Percentiles rank a stretch among this genome's conserved stretches.
Conservation (phyloP, 2,329 filamentous ascomycete genomes). For the Ophiostoma ulmi region DNA sequence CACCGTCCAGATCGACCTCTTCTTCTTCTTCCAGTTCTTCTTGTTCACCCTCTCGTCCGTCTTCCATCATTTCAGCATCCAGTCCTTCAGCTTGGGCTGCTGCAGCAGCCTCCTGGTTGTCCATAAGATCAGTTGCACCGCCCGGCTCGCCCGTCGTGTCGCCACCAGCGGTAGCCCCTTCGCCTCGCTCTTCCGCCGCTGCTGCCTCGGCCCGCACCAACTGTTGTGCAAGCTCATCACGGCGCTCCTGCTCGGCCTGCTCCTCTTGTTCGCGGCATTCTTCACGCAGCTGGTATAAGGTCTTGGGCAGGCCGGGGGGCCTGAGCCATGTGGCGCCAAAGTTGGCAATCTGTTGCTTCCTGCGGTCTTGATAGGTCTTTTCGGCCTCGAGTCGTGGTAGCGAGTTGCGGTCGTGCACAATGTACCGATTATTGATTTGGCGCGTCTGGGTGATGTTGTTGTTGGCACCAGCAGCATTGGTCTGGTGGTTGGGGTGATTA, state of each 20-base stretch:
- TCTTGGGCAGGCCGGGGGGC: constrained; percentile 82
- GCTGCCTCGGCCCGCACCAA: constrained; percentile 46
- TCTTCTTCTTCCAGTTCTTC: constrained; percentile 49
- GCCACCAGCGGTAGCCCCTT: constrained; percentile 41
- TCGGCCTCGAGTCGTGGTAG: constrained; percentile 69
- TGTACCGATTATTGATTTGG: constrained; percentile 31
- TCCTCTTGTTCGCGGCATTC: constrained; percentile 86
- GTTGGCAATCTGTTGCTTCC: constrained; percentile 75
- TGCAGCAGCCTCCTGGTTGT: background rate
- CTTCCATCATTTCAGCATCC: constrained; percentile 41
- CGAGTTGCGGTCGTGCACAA: constrained; percentile 50
- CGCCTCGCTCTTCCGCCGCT: background rate
- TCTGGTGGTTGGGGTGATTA: constrained; percentile 25
- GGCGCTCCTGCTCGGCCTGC: constrained; percentile 66
- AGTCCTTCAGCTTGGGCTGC: constrained; percentile 28
- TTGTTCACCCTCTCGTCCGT: constrained; percentile 40
- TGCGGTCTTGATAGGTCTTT: constrained; percentile 69
- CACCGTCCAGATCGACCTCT: constrained; percentile 62
- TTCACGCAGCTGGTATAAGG: constrained; percentile 82
- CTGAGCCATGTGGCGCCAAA: constrained; percentile 89
- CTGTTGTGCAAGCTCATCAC: constrained; percentile 67
- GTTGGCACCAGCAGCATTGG: constrained; percentile 29
- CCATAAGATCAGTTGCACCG: constrained; percentile 47
- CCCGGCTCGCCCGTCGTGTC: constrained; percentile 68
- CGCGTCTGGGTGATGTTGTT: constrained; percentile 30